Evolutionary conservation across 1,139 yeast species (phyloP).

Genomic region (Diutina sp.): DNA sequence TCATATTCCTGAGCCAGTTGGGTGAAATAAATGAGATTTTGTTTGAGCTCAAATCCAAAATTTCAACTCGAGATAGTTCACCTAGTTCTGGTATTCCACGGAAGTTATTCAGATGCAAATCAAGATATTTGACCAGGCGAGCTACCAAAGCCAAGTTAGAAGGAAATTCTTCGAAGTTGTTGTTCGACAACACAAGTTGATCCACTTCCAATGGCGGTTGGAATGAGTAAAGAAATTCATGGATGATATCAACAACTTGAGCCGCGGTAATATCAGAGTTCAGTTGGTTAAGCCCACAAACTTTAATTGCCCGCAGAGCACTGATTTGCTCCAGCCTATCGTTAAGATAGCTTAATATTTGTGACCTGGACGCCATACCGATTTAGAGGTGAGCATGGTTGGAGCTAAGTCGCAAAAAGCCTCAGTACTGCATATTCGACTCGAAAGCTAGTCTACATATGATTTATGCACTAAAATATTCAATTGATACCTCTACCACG

Average conservation of each 20-base stretch:
- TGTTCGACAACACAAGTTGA: conserved; percentile 40
- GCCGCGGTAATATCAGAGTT: conserved; percentile 4
- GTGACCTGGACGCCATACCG: conserved; percentile 5
- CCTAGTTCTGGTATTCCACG: neutral
- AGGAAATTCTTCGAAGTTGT: conserved; percentile 37
- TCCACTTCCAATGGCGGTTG: conserved; percentile 29
- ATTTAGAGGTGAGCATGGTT: neutral
- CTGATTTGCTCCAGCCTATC: conserved; percentile 16
- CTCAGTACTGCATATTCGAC: neutral
- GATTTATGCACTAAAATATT: too few relatives aligned
- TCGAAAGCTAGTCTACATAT: neutral
- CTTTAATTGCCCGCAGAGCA: conserved; percentile 12
- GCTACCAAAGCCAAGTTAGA: conserved; percentile 30
- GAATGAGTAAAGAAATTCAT: conserved; percentile 14
- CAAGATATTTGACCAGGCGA: conserved; percentile 15
- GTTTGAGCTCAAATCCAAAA: conserved; percentile 54
- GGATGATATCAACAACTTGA: conserved; percentile 16
- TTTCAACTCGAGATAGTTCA: conserved; percentile 31
- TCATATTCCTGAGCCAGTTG: conserved; percentile 15
- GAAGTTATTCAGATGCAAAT: neutral
- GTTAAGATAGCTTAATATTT: conserved; percentile 9
- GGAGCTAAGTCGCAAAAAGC: neutral
- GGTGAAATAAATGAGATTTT: conserved; percentile 46
- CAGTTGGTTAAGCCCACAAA: conserved; percentile 8
- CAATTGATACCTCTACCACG: conserved; percentile 7